These are phyloP conservation scores for Hyaloscypha finlandica DNA, from an alignment of 495 filamentous ascomycete species.

Conservation along the genomic window DNA sequence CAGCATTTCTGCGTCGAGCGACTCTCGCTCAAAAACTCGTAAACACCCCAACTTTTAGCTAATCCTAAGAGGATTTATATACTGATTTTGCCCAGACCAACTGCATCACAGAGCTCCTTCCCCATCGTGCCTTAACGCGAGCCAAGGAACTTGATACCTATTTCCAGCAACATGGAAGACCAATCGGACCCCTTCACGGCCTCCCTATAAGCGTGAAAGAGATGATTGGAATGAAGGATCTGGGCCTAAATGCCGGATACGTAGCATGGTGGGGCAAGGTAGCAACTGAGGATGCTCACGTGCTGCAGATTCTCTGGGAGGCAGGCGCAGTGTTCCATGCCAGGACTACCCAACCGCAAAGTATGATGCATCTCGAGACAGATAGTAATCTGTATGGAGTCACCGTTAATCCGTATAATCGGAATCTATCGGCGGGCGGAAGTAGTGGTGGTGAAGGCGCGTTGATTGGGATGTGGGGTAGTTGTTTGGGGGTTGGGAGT, in stretches of 20 bases:
- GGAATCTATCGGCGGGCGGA: constrained; percentile 53
- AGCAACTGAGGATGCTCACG: constrained; percentile 43
- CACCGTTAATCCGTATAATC: constrained; percentile 54
- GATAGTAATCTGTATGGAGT: constrained; percentile 34
- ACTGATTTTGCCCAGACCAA: constrained; percentile 38
- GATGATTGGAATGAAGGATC: constrained; percentile 57
- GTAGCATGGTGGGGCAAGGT: constrained; percentile 45
- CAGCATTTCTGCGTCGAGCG: constrained; percentile 59
- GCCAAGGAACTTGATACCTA: constrained; percentile 63
- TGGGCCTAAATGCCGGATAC: constrained; percentile 49
- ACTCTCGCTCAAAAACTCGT: constrained; percentile 49
- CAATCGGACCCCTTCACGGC: constrained; percentile 64
- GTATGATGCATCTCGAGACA: constrained; percentile 33
- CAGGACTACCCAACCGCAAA: constrained; percentile 47
- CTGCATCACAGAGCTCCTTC: constrained; percentile 67
- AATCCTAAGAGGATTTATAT: neutral
- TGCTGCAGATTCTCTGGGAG: constrained; percentile 46
- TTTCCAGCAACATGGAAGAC: constrained; percentile 44
- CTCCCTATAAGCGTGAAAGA: constrained; percentile 72
- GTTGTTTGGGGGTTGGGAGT: constrained; percentile 57
- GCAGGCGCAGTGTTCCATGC: constrained; percentile 54
- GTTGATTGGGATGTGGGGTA: constrained; percentile 55
- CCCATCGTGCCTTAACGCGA: constrained; percentile 56
- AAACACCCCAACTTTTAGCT: neutral
- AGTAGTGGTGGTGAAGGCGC: constrained; percentile 62